Base-by-base conservation (phyloP, 345 rosid genomes). In the Garcia nutans region DNA sequence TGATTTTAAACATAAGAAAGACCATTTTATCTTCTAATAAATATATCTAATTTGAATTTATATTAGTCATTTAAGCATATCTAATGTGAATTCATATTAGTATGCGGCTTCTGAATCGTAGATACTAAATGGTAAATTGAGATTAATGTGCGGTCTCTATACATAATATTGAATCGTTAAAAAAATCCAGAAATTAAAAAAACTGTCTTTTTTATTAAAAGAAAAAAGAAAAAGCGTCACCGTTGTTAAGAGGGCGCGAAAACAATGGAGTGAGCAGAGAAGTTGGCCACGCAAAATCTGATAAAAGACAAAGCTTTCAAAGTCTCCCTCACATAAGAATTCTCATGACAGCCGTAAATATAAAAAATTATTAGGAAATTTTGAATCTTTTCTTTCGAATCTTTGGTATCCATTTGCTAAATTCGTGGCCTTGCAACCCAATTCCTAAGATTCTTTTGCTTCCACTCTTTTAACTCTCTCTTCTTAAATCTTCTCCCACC, bases 401-500 rank as follows among this genome's bases (percentile, higher is more conserved):
- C 79, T 82, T 74, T 73, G 41, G 73, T 76, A 74, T 76, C 93
- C 97, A 84, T 86, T 86, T 86, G 55, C 28, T 77, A 72, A 76
- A 85, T 61, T 83, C 79, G 95, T 90, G 95, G 95, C 92, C 79
- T 79, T 63, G 54, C 50, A 41, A 20, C 59, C 70, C 56, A 57
- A 57, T 57, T 68, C 65, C 24, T 52, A 45, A 76, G 80, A 76
- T 84, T 83, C 84, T 66, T 68, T 69, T 37, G 19, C 76, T 68
- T 67, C 65, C 56, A 33, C 64, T 75, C 57, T 71, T 55, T 56
- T 10, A 2, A 15, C 42, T 31, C 20, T 55, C 57, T 28, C 63
- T 45, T 50, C 26, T 20, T 13, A 41, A 20, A 7, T 3, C 11
- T 20, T n/a, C 13, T 15, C 10, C 41, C 9, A 5, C 24, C n/a